Evolutionary conservation across 1,284 basidiomycete genomes (phyloP).

Genomic region (Ceratobasidium sp.): DNA sequence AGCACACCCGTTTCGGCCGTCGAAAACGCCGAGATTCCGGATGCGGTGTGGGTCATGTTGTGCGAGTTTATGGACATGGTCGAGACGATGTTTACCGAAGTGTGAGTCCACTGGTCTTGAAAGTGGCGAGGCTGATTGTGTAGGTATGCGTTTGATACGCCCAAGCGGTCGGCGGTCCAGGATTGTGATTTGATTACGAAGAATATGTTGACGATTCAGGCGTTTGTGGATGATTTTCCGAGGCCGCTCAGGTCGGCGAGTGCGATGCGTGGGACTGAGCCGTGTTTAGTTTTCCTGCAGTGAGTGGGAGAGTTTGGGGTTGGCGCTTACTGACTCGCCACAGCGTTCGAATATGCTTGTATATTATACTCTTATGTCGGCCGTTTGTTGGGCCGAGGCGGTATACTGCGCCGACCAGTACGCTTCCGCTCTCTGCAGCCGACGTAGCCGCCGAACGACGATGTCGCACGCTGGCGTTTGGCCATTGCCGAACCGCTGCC

Average conservation of each 20-base stretch:
- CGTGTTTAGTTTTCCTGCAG: conserved; percentile 28
- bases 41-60: conserved; percentile 12
- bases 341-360: conserved; percentile 19
- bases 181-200: conserved; percentile 34
- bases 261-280: conserved; percentile 32
- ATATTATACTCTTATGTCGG: conserved; percentile 11
- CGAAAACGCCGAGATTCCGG: conserved; percentile 15
- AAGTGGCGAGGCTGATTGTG: not conserved
- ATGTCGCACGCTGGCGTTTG: conserved; percentile 15
- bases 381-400: conserved; percentile 23
- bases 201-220: conserved; percentile 23
- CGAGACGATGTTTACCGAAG: conserved; percentile 27
- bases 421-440: conserved; percentile 2
- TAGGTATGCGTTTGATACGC: conserved; percentile 30
- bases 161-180: conserved; percentile 13
- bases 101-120: not conserved
- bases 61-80: conserved; percentile 10
- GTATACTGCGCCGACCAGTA: not conserved
- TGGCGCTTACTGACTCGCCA: not conserved
- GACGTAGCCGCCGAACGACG: conserved; percentile 23
- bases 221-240: conserved; percentile 25
- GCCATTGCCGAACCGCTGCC: conserved; percentile 20
- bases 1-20: not conserved
- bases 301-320: not conserved
- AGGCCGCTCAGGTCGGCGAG: conserved; percentile 7